phyloP scores from a whole-genome alignment of 2,329 filamentous ascomycete species.

The Colletotrichum liaoningense region DNA sequence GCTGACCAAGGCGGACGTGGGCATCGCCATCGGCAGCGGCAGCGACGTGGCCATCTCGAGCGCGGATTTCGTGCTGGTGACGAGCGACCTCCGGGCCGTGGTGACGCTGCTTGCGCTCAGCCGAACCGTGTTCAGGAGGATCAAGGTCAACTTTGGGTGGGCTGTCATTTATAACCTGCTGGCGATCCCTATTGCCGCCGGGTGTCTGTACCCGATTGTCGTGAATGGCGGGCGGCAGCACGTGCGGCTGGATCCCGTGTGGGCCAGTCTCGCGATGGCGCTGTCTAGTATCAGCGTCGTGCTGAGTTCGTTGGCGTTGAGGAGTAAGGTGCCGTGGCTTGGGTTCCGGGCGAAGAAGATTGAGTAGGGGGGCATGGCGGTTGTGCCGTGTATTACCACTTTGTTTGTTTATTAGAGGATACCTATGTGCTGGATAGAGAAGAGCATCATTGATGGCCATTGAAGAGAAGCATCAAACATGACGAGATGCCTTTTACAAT shows the following conservation, averaged over 20 bases:
- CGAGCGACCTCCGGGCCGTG: slow-evolving; percentile 75
- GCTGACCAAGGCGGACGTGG: slow-evolving; percentile 82
- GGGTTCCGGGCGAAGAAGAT: slow-evolving; percentile 55
- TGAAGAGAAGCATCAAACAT: not conserved
- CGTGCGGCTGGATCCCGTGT: slow-evolving; percentile 79
- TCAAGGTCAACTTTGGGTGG: slow-evolving; percentile 89
- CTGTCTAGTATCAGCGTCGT: slow-evolving; percentile 92
- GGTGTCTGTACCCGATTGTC: slow-evolving; percentile 74
- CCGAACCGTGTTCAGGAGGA: slow-evolving; percentile 77
- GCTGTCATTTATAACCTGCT: slow-evolving; percentile 84
- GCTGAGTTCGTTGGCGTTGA: slow-evolving; percentile 80
- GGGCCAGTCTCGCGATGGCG: slow-evolving; percentile 94
- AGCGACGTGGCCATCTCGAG: slow-evolving; percentile 86
- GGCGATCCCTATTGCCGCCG: slow-evolving; percentile 84
- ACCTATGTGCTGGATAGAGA: not conserved
- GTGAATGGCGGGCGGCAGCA: slow-evolving; percentile 61
- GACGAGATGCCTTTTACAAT: not conserved
- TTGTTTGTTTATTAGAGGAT: not conserved
- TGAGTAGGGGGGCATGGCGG: not conserved
- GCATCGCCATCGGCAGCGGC: slow-evolving; percentile 85
- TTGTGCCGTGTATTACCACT: not conserved
- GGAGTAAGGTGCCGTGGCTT: slow-evolving; percentile 57
- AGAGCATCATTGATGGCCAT: not conserved
- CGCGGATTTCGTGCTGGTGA: slow-evolving; percentile 85
- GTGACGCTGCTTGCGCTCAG: slow-evolving; percentile 80